A percentile compares a stretch with the other conserved stretches of the same genome.
Conservation (phyloP, 1,284 basidiomycete genomes). For the Gymnopus androsaceus region DNA sequence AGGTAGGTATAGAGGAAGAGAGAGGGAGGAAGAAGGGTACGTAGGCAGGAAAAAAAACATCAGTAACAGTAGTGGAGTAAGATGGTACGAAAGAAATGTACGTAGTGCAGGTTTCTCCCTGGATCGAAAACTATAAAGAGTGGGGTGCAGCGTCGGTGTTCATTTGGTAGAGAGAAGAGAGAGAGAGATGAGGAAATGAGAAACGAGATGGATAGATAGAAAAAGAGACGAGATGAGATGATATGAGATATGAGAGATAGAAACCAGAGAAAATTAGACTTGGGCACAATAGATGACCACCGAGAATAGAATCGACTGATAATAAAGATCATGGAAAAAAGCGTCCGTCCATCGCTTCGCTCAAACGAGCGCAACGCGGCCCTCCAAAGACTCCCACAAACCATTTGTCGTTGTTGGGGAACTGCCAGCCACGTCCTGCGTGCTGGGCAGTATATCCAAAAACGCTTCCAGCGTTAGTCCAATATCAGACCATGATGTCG, state of each 20-base stretch:
- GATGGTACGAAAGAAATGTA: slow-evolving; percentile 13
- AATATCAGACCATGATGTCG: slow-evolving; percentile 8
- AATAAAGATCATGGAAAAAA: slow-evolving; percentile 16
- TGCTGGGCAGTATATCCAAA: slow-evolving; percentile 8
- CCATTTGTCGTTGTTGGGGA: slow-evolving; percentile 36
- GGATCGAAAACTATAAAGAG: not conserved
- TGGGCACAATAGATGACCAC: slow-evolving; percentile 8
- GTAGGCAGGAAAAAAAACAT: slow-evolving; percentile 7
- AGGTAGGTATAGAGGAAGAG: slow-evolving; percentile 25
- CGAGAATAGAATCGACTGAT: slow-evolving; percentile 8
- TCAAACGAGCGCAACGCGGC: slow-evolving; percentile 7
- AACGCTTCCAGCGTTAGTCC: slow-evolving; percentile 12
- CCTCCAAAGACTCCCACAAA: slow-evolving; percentile 28
- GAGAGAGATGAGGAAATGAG: slow-evolving; percentile 5
- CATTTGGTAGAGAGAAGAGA: slow-evolving; percentile 4
- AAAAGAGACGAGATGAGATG: slow-evolving; percentile 1
- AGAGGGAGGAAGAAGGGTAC: slow-evolving; percentile 1
- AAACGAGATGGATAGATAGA: slow-evolving; percentile 13
- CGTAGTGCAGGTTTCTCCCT: not conserved
- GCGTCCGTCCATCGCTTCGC: not conserved
- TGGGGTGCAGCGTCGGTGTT: not conserved
- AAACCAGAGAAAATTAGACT: slow-evolving; percentile 2
- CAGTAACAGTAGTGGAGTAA: slow-evolving; percentile 10
- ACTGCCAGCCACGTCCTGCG: slow-evolving; percentile 1
- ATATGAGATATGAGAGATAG: not conserved